Base-by-base conservation (phyloP, 192 early-diverging fungal genomes). In the Coemansia sp. region DNA sequence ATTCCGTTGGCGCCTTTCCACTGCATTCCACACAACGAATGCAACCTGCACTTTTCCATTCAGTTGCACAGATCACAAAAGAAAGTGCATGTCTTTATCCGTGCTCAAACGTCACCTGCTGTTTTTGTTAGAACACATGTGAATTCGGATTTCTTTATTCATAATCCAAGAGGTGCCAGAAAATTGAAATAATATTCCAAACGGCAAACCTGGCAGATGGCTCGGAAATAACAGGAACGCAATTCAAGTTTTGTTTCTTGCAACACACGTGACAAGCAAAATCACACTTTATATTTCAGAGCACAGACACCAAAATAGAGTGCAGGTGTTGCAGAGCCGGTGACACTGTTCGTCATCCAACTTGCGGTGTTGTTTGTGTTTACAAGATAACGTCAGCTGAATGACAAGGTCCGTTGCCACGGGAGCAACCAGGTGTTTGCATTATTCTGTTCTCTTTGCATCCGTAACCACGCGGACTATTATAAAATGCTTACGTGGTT, bases 141-240 rank as follows among this genome's bases (percentile, higher is more conserved):
- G 20, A 19, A 52, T 52, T 52, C 50, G 22, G 50, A 52, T 52
- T 52, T 52, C 40, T 44, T n/a, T 15, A 15, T 52, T 52, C 22
- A 21, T n/a, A 15, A 15, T 44, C 15, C 12, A 44, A 44, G 3
- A 44, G 40, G 40, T 44, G 40, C 40, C 40, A 44, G 11, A 44
- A 14, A 44, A 44, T 44, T 44, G 4, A 12, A n/a, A 44, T 3
- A 3, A 14, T 44, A 12, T 14, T 44, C 3, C n/a, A 44, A 44
- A 15, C 40, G 15, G 14, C 40, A 44, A 44, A 44, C 15, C 12
- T 9, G 15, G 14, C 15, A 44, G 11, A 0, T 12, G 11, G 40
- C 4, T 44, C 40, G 40, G 40, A 44, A 14, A 44, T 44, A 44
- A 44, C 5, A 44, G 40, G 40, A 44, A 44, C 40, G 15, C 14